These are phyloP conservation scores for Globisporangium takayamanum DNA, from an alignment of 352 stramenopile genomes.

Conservation along the genomic window DNA sequence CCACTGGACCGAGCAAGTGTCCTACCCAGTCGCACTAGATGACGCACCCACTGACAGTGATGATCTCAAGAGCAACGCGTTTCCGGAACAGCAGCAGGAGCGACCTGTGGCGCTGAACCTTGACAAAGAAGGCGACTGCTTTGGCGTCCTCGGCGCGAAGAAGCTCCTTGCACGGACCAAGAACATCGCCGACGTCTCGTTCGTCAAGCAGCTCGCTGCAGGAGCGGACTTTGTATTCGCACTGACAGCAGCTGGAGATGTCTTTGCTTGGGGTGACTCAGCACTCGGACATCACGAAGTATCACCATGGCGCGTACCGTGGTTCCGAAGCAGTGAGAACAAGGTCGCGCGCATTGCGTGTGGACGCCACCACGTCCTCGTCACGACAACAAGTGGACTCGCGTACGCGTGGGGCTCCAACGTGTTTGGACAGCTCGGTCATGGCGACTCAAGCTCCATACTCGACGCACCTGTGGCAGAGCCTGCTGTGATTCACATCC, in stretches of 20 bases:
- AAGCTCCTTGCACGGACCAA: conserved; percentile 39
- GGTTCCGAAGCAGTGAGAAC: conserved; percentile 8
- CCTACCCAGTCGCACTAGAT: neutral
- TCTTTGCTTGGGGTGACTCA: conserved; percentile 33
- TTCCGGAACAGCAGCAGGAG: neutral
- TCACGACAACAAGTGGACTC: conserved; percentile 16
- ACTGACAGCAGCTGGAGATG: conserved; percentile 19
- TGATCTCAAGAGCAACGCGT: neutral
- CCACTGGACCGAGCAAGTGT: conserved; percentile 22
- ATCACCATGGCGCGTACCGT: conserved; percentile 13
- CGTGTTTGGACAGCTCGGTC: conserved; percentile 57
- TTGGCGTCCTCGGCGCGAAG: conserved; percentile 35
- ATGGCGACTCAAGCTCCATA: conserved; percentile 14
- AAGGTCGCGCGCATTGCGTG: conserved; percentile 34
- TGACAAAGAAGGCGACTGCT: conserved; percentile 38
- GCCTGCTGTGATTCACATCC: conserved; percentile 9
- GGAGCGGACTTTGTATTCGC: conserved; percentile 31
- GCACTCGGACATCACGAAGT: conserved; percentile 7
- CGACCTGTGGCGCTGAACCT: conserved; percentile 10
- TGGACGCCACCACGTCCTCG: conserved; percentile 35
- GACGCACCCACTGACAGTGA: neutral
- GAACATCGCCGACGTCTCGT: conserved; percentile 30
- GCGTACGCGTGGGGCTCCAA: conserved; percentile 66
- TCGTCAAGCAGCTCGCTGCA: conserved; percentile 29
- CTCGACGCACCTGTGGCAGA: conserved; percentile 18